Percentiles rank a stretch among this genome's conserved stretches.
phyloP scores from a whole-genome alignment of 2,329 filamentous ascomycete species.

The Cordyceps javanica region DNA sequence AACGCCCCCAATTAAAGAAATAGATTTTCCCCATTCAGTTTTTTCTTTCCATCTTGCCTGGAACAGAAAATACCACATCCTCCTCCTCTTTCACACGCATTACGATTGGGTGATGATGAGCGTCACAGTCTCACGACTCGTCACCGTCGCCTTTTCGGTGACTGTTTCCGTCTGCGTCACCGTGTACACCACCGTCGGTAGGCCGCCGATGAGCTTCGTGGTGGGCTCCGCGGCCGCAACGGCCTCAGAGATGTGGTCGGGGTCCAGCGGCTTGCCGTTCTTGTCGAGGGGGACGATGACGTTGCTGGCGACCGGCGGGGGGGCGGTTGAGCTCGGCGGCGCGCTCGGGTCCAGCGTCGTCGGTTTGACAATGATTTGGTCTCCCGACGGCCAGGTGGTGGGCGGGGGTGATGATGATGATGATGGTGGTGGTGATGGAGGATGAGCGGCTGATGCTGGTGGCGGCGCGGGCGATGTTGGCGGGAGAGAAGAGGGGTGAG shows the following conservation, averaged over 20 bases:
- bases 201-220: slow-evolving; percentile 22
- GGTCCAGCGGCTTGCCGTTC: not conserved
- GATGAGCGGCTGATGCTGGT: not conserved
- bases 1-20: not conserved
- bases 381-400: not conserved
- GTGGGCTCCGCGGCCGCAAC: slow-evolving; percentile 13
- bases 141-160: slow-evolving; percentile 25
- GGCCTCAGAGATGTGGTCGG: not conserved
- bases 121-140: slow-evolving; percentile 15
- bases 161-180: slow-evolving; percentile 33
- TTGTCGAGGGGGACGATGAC: not conserved
- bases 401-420: not conserved
- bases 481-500: no score
- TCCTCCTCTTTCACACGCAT: no score
- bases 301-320: not conserved
- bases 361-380: slow-evolving; percentile 16
- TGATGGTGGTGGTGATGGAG: no score
- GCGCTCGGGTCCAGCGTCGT: not conserved
- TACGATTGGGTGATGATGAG: slow-evolving; percentile 17
- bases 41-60: not conserved
- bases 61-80: not conserved
- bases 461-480: no score
- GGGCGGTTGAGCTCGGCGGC: not conserved
- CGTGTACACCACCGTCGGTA: slow-evolving; percentile 31
- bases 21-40: no score